Evolutionary conservation across 2,329 filamentous ascomycete genomes (phyloP).

Genomic region (Polytolypa hystricis): DNA sequence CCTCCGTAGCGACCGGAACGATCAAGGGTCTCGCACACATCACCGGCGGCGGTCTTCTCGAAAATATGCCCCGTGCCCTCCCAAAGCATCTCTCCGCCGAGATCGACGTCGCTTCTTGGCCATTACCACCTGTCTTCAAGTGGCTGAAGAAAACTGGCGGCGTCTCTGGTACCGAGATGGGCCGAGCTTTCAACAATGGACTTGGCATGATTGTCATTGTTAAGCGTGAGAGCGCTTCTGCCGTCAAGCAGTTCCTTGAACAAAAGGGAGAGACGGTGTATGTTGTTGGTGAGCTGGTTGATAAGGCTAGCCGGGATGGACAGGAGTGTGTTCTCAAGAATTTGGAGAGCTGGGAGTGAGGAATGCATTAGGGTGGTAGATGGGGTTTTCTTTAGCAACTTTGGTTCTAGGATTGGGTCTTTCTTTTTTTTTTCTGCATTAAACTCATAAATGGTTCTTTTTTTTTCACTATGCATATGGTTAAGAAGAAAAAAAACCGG

Average conservation of each 20-base stretch:
- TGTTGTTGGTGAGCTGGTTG: conserved; percentile 60
- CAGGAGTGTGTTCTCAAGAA: conserved; percentile 55
- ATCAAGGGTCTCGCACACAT: conserved; percentile 95
- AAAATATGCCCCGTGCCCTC: conserved; percentile 93
- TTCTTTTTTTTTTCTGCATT: too few relatives aligned
- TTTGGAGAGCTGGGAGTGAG: conserved; percentile 38
- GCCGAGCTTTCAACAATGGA: conserved; percentile 86
- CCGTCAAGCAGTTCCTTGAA: conserved; percentile 50
- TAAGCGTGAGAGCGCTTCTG: conserved; percentile 49
- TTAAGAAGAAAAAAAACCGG: too few relatives aligned
- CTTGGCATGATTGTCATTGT: conserved; percentile 90
- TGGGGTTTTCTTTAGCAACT: too few relatives aligned
- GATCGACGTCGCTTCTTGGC: conserved; percentile 67
- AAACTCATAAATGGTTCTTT: too few relatives aligned
- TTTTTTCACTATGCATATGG: too few relatives aligned
- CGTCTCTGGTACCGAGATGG: conserved; percentile 69
- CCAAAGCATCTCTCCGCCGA: conserved; percentile 66
- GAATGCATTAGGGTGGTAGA: not conserved
- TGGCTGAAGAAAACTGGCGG: conserved; percentile 70
- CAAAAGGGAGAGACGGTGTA: conserved; percentile 65
- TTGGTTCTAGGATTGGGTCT: too few relatives aligned
- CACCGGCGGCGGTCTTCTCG: conserved; percentile 81
- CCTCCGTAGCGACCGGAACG: conserved; percentile 10
- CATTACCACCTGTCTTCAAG: conserved; percentile 65
- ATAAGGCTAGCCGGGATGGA: conserved; percentile 37